phyloP scores from a whole-genome alignment of 257 asterid genomes.

The Thymus mandschuricus region DNA sequence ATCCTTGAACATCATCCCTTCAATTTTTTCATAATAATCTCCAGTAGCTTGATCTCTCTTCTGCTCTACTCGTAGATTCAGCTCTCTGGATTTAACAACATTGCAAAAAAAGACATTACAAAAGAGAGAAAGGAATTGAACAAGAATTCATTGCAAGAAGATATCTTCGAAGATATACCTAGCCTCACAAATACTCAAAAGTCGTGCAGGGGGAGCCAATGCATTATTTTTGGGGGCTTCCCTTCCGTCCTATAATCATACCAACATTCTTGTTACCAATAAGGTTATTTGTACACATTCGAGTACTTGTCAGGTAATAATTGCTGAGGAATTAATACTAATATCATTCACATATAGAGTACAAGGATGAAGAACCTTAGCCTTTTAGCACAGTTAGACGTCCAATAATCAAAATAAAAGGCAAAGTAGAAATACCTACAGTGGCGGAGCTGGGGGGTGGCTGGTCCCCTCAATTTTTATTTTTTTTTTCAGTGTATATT shows the following conservation, averaged over 20 bases:
- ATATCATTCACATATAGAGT: slow-evolving; percentile 10
- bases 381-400: not conserved
- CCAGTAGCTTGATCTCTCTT: slow-evolving; percentile 76
- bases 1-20: slow-evolving; percentile 93
- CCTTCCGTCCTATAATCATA: slow-evolving; percentile 77
- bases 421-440: slow-evolving; percentile 43
- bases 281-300: not conserved
- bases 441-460: too few relatives aligned
- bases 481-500: slow-evolving; percentile 28
- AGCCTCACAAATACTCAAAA: slow-evolving; percentile 87
- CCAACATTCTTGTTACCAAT: slow-evolving; percentile 20
- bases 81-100: slow-evolving; percentile 55
- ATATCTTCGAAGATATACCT: slow-evolving; percentile 45
- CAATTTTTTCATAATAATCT: slow-evolving; percentile 78
- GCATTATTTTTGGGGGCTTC: slow-evolving; percentile 85
- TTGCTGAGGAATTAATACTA: slow-evolving; percentile 2
- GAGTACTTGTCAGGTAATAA: slow-evolving; percentile 15
- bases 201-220: slow-evolving; percentile 80
- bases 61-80: slow-evolving; percentile 82
- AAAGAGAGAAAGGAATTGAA: not conserved
- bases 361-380: slow-evolving; percentile 1
- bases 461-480: slow-evolving; percentile 52
- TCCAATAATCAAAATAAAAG: slow-evolving; percentile 4
- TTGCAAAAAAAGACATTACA: slow-evolving; percentile 9
- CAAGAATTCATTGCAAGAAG: not conserved